These are phyloP conservation scores for Hymenochaete sp. DNA, from an alignment of 1,284 basidiomycete genomes.

Conservation along the genomic window DNA sequence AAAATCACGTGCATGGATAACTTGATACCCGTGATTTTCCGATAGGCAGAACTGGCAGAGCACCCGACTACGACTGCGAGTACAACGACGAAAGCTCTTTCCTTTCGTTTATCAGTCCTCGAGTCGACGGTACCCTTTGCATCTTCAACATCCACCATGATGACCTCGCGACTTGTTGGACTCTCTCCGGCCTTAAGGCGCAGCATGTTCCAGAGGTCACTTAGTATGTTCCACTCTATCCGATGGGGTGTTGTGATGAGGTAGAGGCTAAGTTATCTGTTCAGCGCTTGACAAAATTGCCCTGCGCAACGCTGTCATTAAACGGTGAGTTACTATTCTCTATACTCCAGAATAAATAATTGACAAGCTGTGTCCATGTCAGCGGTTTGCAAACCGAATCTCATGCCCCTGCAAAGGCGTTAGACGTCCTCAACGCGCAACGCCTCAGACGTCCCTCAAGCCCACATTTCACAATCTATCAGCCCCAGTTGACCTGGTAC, in stretches of 20 bases:
- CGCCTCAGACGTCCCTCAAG: conserved; percentile 78
- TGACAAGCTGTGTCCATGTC: background rate
- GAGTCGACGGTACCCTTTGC: no score
- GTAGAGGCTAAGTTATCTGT: no score
- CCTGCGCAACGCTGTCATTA: conserved; percentile 35
- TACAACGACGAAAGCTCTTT: no score
- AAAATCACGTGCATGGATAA: no score
- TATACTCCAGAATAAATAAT: background rate
- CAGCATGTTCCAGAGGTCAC: conserved; percentile 39
- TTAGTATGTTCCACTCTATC: conserved; percentile 11
- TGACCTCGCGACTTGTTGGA: conserved; percentile 43
- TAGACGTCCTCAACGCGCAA: conserved; percentile 78
- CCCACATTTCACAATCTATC: conserved; percentile 95
- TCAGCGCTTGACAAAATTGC: conserved; percentile 38
- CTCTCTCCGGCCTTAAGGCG: conserved; percentile 46
- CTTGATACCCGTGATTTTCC: conserved; percentile 24
- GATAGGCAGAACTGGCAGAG: no score
- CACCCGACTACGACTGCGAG: no score
- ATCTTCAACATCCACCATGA: conserved; percentile 28
- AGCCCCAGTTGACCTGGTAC: conserved; percentile 89
- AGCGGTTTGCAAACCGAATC: conserved; percentile 59
- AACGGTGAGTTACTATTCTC: conserved; percentile 34
- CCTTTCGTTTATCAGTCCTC: no score
- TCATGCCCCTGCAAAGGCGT: conserved; percentile 47
- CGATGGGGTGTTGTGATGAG: no score